A percentile compares a stretch with the other conserved stretches of the same genome.
These are phyloP conservation scores for Zanthoxylum bungeanum DNA, from an alignment of 345 rosid genomes.

Conservation along the genomic window DNA sequence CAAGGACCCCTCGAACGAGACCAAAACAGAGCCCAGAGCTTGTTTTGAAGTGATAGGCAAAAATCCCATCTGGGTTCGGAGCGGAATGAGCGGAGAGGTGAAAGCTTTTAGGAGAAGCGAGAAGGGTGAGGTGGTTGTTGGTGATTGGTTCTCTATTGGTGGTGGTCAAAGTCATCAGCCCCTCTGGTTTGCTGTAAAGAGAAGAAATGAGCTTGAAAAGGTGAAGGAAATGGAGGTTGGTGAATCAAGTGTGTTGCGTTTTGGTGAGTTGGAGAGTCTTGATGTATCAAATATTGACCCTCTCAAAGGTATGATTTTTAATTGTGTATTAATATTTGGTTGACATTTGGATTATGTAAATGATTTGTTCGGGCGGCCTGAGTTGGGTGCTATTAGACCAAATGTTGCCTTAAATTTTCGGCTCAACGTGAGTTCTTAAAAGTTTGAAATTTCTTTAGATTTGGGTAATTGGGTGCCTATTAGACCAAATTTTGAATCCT, in stretches of 20 bases:
- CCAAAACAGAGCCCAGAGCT: constrained; percentile 37
- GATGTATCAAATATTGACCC: constrained; percentile 48
- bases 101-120: constrained; percentile 45
- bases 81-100: constrained; percentile 27
- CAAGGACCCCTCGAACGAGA: constrained; percentile 21
- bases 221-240: constrained; percentile 26
- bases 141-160: constrained; percentile 60
- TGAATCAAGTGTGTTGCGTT: constrained; percentile 10
- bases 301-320: constrained; percentile 48
- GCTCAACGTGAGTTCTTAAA: no score
- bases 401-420: no score
- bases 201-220: constrained; percentile 22
- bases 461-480: no score
- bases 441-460: no score
- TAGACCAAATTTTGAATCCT: no score
- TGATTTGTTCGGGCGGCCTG: no score
- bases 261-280: constrained; percentile 18
- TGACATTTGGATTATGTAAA: no score
- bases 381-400: no score
- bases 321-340: neutral
- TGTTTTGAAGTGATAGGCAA: constrained; percentile 57
- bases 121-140: constrained; percentile 43
- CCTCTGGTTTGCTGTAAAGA: constrained; percentile 52
- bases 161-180: constrained; percentile 32
- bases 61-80: constrained; percentile 67